Evolutionary conservation across 306 rosid genomes (phyloP), one percentile per base, ranked within the genome.

Genomic region (Prunus campanulata): DNA sequence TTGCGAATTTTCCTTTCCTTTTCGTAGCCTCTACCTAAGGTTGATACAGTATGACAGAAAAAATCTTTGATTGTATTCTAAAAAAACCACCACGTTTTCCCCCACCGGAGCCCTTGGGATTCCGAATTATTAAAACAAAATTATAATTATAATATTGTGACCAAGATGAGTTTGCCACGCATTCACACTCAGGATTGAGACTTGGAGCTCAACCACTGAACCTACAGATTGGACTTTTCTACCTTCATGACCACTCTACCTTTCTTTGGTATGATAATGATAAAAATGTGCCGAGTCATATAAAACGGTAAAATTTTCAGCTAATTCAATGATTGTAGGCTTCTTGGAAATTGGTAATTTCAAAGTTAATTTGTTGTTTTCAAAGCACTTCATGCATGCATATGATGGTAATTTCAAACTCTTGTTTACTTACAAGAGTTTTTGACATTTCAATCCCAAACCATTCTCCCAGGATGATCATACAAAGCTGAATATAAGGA

Each of bases 21-120:
- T 79, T 25, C 80, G 18, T 75, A 62, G 54, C 71, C 39, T 75
- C 8, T 55, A 75, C 42, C 42, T 35, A 35, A 78, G 78, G 32
- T 66, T 54, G 49, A 32, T 49, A 49, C 52, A 49, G 52, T 49
- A 49, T 49, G 52, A 55, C n/a, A 55, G 20, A 55, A 57, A 57
- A 15, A 15, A 57, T 57, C 64, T 24, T 46, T 5, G 15, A 25
- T 46, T 47, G 14, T 19, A 47, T 39, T 42, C 16, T 10, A 25
- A 25, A 25, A 25, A 25, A 25, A 25, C 27, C 27, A 25, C 27
- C 27, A 25, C 27, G 27, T 25, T 25, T 25, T 25, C 27, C 27
- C 27, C 27, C 27, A 2, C 2, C 1, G 27, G 27, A 25, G 27
- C 27, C 27, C 2, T 25, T 29, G 60, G 16, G 3, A 15, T 52